A percentile compares a stretch with the other conserved stretches of the same genome.
Evolutionary conservation across 768 basidiomycete genomes (phyloP).

Genomic region (Termitomyces sp.): DNA sequence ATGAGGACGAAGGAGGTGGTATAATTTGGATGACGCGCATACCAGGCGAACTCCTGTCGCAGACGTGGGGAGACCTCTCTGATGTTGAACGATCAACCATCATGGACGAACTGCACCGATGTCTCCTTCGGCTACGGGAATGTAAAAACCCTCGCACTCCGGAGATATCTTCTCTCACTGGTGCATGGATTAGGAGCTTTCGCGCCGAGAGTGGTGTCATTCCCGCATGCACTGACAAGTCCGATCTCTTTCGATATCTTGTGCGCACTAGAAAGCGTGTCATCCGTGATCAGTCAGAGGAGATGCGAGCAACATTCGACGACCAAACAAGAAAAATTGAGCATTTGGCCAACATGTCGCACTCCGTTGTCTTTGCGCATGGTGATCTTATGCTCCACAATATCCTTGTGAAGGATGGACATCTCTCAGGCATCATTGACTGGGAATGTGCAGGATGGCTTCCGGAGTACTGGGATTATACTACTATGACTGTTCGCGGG

Average conservation of each 20-base stretch:
- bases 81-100: neutral
- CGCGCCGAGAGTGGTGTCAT: neutral
- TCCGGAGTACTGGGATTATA: slow-evolving; percentile 19
- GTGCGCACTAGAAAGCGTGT: neutral
- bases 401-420: slow-evolving; percentile 6
- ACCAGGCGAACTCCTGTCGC: neutral
- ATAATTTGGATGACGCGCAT: slow-evolving; percentile 8
- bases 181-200: slow-evolving; percentile 1
- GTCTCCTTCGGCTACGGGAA: slow-evolving; percentile 1
- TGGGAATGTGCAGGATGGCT: slow-evolving; percentile 19
- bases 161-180: slow-evolving; percentile 4
- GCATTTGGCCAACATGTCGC: neutral
- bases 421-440: slow-evolving; percentile 9
- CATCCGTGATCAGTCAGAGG: neutral
- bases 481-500: neutral
- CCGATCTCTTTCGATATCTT: neutral
- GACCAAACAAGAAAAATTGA: neutral
- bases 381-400: slow-evolving; percentile 8
- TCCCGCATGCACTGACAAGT: slow-evolving; percentile 1
- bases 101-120: slow-evolving; percentile 1
- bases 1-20: neutral
- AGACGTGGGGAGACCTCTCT: slow-evolving; percentile 1
- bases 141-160: slow-evolving; percentile 3
- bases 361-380: slow-evolving; percentile 3
- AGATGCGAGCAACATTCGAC: neutral